Evolutionary conservation across 108 stramenopile genomes (phyloP).

Genomic region (Cyclotella choctawhatcheeana): DNA sequence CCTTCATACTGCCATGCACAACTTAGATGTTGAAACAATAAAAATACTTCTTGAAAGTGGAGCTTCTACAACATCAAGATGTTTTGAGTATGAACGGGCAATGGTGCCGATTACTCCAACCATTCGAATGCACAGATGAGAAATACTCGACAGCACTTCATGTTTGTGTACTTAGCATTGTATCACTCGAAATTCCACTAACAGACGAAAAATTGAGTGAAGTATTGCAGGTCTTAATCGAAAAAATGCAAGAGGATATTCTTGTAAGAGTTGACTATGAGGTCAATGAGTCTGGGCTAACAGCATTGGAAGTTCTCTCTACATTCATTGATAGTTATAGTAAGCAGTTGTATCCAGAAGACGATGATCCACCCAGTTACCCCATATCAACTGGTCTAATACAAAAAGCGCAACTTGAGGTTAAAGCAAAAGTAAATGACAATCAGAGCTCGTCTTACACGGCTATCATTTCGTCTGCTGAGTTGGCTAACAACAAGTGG

Average conservation of each 20-base stretch:
- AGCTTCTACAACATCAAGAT: constrained; percentile 7
- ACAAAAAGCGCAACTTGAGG: background rate
- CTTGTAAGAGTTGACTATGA: background rate
- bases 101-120: constrained; percentile 2
- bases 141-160: constrained; percentile 6
- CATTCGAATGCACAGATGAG: constrained; percentile 3
- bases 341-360: background rate
- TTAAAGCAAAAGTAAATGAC: background rate
- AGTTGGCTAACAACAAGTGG: background rate
- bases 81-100: constrained; percentile 1
- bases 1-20: background rate
- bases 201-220: constrained; percentile 6
- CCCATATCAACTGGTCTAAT: background rate
- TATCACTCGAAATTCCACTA: too few species aligned
- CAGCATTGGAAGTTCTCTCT: background rate
- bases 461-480: constrained; percentile 1
- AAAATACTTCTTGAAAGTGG: constrained; percentile 7
- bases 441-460: background rate
- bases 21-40: background rate
- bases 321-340: background rate
- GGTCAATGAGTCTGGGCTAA: background rate
- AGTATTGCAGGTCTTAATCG: background rate
- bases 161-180: too few species aligned
- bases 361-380: background rate
- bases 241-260: background rate